These are phyloP conservation scores for Ascobolus immersus DNA, from an alignment of 495 filamentous ascomycete species.

Conservation along the genomic window DNA sequence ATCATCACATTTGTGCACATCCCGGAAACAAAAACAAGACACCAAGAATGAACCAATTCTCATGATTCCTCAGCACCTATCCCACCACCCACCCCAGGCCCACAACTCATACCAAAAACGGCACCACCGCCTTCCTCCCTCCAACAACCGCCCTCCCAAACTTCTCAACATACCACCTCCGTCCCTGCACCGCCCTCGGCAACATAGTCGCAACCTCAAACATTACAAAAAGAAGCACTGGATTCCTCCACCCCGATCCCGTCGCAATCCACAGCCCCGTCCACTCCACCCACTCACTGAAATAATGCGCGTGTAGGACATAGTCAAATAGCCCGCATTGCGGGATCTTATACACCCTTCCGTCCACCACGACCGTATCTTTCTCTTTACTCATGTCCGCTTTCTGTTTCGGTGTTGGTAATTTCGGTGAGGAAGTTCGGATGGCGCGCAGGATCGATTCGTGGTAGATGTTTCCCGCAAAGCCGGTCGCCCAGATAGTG, in stretches of 20 bases:
- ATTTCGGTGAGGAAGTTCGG: no score
- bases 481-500: slow-evolving; percentile 31
- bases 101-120: slow-evolving; percentile 41
- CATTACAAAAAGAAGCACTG: slow-evolving; percentile 53
- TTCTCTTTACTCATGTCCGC: slow-evolving; percentile 19
- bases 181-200: slow-evolving; percentile 59
- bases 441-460: slow-evolving; percentile 59
- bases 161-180: slow-evolving; percentile 63
- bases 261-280: slow-evolving; percentile 50
- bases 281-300: slow-evolving; percentile 94
- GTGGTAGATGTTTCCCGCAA: slow-evolving; percentile 59
- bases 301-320: slow-evolving; percentile 76
- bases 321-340: slow-evolving; percentile 53
- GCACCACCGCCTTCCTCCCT: slow-evolving; percentile 56
- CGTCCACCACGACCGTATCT: slow-evolving; percentile 21
- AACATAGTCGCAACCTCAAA: slow-evolving; percentile 81
- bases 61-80: no score
- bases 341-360: slow-evolving; percentile 81
- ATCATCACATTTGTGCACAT: background rate
- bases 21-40: background rate
- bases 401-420: no score
- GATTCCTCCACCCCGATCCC: slow-evolving; percentile 30
- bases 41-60: background rate
- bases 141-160: slow-evolving; percentile 62
- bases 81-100: no score